Base-by-base conservation (phyloP, 441 rosid genomes). In the Euphorbia schlechtendalii region DNA sequence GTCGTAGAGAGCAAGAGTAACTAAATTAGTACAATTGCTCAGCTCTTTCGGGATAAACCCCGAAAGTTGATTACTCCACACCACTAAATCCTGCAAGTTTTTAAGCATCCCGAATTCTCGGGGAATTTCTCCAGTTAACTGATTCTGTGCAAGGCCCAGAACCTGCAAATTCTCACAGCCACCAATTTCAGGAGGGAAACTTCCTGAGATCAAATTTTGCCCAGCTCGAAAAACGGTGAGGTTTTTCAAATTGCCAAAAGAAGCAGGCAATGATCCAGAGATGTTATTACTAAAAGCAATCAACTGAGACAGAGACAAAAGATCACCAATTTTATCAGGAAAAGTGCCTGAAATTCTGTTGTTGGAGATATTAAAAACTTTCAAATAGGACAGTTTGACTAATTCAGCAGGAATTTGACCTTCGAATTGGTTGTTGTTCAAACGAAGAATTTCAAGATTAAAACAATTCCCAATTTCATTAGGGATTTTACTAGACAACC, bases 131-230 rank as follows among this genome's bases (percentile, higher is more conserved):
- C 94, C 94, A 20, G 77, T 76, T 25, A 94, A 59, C 46, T 74
- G 69, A 68, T 94, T 94, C 64, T 93, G 98, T 14, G 98, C 98
- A 69, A 93, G 86, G 73, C 98, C 98, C 66, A 93, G 84, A 78
- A 76, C 77, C 61, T 52, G 70, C 82, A 93, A 79, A 68, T 74
- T 81, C 78, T 76, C 78, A 75, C 98, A 93, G 41, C 80, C 76
- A 41, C 91, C 92, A 18, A 90, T 74, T 77, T 83, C 88, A 13
- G 84, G 49, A 34, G 98, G 97, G 30, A 90, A 72, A 71, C 82
- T 82, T 59, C 97, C 98, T 8, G 98, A 85, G 53, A 93, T 77
- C 78, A 83, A 72, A 74, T 93, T 93, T 81, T 93, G 89, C 20
- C 98, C 98, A 14, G 92, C 92, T 70, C 98, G 78, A 24, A 93